Percentiles rank a stretch among this genome's conserved stretches.
phyloP scores from a whole-genome alignment of 1,139 yeast species.

The Debaryomyces subglobosus region DNA sequence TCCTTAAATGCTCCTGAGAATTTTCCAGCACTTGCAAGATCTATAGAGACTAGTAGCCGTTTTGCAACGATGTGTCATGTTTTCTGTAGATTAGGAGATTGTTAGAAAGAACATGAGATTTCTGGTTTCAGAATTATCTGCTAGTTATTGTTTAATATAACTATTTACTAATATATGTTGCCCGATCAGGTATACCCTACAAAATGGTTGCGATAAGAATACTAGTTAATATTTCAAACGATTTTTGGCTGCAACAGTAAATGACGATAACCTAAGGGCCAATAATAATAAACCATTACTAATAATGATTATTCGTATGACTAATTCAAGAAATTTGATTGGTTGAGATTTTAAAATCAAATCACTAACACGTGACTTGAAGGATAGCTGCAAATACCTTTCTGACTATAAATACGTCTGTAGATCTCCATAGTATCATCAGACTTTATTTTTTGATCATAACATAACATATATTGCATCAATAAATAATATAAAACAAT shows the following conservation, averaged over 20 bases:
- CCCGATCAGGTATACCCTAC: no score
- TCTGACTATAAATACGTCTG: background rate
- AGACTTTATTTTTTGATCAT: background rate
- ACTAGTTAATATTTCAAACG: background rate
- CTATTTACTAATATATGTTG: no score
- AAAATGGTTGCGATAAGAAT: background rate
- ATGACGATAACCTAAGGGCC: background rate
- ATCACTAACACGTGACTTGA: background rate
- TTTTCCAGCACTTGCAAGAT: no score
- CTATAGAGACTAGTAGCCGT: no score
- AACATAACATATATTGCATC: background rate
- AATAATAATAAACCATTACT: background rate
- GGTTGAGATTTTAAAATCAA: background rate
- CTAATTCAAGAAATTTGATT: background rate
- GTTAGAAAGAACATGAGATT: no score
- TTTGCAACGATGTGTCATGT: no score
- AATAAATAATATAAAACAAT: constrained; percentile 6
- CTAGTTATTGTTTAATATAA: no score
- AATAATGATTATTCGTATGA: background rate
- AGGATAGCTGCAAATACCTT: background rate
- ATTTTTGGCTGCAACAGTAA: background rate
- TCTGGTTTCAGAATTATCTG: no score
- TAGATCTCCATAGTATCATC: background rate
- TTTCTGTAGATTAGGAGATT: no score
- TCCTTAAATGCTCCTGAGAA: no score